Conservation (phyloP, 2,329 filamentous ascomycete genomes). For the Alternaria arbusti region DNA sequence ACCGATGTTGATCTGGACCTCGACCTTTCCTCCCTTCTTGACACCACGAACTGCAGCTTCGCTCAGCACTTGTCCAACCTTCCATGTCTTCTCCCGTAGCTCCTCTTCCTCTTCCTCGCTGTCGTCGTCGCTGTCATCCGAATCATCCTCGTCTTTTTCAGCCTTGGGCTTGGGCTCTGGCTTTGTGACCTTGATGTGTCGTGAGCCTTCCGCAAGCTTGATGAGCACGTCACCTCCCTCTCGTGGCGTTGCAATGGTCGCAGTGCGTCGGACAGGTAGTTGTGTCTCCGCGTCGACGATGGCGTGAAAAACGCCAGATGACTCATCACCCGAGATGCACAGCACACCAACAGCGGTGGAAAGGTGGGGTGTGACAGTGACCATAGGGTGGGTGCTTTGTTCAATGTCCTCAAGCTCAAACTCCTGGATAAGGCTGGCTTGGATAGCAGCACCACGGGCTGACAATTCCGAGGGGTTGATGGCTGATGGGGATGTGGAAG, state of each 20-base stretch:
- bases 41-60: slow-evolving; percentile 84
- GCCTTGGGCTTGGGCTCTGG: slow-evolving; percentile 78
- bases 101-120: slow-evolving; percentile 84
- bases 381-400: slow-evolving; percentile 92
- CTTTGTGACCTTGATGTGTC: slow-evolving; percentile 93
- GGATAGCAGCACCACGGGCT: slow-evolving; percentile 89
- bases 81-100: slow-evolving; percentile 89
- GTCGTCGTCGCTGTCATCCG: slow-evolving; percentile 64
- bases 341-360: slow-evolving; percentile 87
- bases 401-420: slow-evolving; percentile 94
- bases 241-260: slow-evolving; percentile 77
- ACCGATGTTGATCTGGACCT: slow-evolving; percentile 88
- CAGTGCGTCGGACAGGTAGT: slow-evolving; percentile 83
- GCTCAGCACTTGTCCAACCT: slow-evolving; percentile 79
- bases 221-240: slow-evolving; percentile 87
- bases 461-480: slow-evolving; percentile 94
- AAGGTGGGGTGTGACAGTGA: slow-evolving; percentile 92
- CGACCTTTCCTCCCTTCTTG: slow-evolving; percentile 88
- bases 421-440: slow-evolving; percentile 91
- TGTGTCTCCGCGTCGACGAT: slow-evolving; percentile 87
- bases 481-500: slow-evolving; percentile 75
- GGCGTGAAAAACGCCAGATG: slow-evolving; percentile 75
- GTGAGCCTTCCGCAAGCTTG: slow-evolving; percentile 84
- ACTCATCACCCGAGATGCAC: slow-evolving; percentile 64
- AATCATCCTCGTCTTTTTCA: slow-evolving; percentile 65